A percentile compares a stretch with the other conserved stretches of the same genome.
phyloP scores from a whole-genome alignment of 1,139 yeast species.

The Geotrichum carabidarum region DNA sequence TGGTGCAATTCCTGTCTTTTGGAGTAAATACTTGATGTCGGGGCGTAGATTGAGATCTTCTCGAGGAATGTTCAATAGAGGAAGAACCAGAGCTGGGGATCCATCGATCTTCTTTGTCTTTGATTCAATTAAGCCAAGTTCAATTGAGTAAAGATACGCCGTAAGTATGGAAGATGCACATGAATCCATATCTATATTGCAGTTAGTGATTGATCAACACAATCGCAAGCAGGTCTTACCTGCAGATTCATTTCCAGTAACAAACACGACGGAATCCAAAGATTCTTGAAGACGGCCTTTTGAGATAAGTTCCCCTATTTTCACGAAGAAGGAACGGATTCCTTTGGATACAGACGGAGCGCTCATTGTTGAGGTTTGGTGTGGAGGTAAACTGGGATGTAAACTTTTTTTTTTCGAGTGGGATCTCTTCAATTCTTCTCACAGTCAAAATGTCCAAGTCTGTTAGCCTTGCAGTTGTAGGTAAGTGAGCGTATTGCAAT shows the following conservation, averaged over 20 bases:
- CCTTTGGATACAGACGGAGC: slow-evolving; percentile 6
- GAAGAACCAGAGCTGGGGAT: slow-evolving; percentile 41
- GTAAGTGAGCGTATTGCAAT: slow-evolving; percentile 36
- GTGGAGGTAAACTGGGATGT: neutral
- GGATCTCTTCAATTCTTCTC: neutral
- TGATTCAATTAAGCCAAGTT: slow-evolving; percentile 20
- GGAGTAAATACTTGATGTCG: slow-evolving; percentile 58
- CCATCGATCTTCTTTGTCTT: neutral
- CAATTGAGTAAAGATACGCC: slow-evolving; percentile 48
- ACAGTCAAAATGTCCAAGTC: slow-evolving; percentile 45
- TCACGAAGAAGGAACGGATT: slow-evolving; percentile 8
- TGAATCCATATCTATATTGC: slow-evolving; percentile 64
- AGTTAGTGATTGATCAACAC: neutral
- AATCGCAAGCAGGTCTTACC: slow-evolving; percentile 26
- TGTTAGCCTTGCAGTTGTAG: slow-evolving; percentile 76
- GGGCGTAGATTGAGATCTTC: slow-evolving; percentile 62
- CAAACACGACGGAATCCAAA: slow-evolving; percentile 38
- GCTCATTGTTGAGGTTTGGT: neutral
- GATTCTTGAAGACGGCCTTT: slow-evolving; percentile 8
- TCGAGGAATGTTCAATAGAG: slow-evolving; percentile 67
- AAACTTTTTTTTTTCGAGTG: neutral
- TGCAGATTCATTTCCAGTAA: slow-evolving; percentile 79
- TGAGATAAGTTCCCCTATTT: slow-evolving; percentile 8
- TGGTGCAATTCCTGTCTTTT: slow-evolving; percentile 45
- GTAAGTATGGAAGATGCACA: slow-evolving; percentile 68